Evolutionary conservation across 495 filamentous ascomycete species (phyloP).

Genomic region (Tuber indicum): DNA sequence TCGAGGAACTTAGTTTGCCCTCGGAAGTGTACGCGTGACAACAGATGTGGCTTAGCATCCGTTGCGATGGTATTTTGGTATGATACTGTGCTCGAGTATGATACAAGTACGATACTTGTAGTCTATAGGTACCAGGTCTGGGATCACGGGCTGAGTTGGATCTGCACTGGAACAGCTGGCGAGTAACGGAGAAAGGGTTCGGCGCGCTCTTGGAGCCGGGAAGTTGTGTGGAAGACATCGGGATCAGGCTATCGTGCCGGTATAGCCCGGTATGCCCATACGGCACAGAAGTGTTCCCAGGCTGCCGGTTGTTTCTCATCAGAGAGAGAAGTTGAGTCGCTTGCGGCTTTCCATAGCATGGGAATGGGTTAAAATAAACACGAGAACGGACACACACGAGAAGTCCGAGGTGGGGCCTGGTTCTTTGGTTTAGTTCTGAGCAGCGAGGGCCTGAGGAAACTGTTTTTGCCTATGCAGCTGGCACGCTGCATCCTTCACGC

Average conservation of each 20-base stretch:
- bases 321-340: background rate
- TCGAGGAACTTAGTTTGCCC: too few species aligned
- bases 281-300: background rate
- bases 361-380: too few species aligned
- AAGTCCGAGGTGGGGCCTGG: background rate
- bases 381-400: background rate
- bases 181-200: background rate
- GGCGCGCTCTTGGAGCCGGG: background rate
- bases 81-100: too few species aligned
- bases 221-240: background rate
- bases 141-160: background rate
- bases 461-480: background rate
- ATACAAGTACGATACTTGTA: too few species aligned
- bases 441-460: background rate
- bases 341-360: background rate
- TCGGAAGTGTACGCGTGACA: background rate
- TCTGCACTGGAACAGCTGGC: background rate
- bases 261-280: too few species aligned
- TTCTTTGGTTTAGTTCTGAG: background rate
- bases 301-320: background rate
- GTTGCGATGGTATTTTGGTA: too few species aligned
- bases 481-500: background rate
- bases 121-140: background rate
- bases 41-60: background rate
- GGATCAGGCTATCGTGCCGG: background rate